Percentiles rank a stretch among this genome's conserved stretches.
phyloP scores from a whole-genome alignment of 441 rosid species.

The Arabidopsis lyrata region DNA sequence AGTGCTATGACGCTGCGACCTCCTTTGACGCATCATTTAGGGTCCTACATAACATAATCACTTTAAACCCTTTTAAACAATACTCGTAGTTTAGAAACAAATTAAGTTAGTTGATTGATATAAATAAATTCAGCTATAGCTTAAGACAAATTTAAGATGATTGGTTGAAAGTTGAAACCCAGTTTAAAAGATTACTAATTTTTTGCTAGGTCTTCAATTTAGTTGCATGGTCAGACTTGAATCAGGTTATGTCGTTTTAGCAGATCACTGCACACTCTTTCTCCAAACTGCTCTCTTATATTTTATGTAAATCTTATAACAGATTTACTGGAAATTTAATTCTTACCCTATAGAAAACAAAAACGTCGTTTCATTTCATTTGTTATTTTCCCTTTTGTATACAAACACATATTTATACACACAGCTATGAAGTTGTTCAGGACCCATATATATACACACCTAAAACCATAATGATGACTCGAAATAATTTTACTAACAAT shows the following conservation, averaged over 20 bases:
- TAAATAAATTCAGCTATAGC: not conserved
- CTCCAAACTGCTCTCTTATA: slow-evolving; percentile 31
- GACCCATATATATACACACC: slow-evolving; percentile 28
- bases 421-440: slow-evolving; percentile 31
- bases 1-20: not conserved
- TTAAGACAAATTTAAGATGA: not conserved
- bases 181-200: not conserved
- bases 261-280: slow-evolving; percentile 28
- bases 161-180: slow-evolving; percentile 2
- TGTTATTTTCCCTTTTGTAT: slow-evolving; percentile 39
- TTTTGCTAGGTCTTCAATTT: not conserved
- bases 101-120: not conserved
- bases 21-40: not conserved
- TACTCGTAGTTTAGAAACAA: not conserved
- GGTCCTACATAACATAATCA: slow-evolving; percentile 5
- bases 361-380: slow-evolving; percentile 34
- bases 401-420: slow-evolving; percentile 35
- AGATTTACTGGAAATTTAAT: not conserved
- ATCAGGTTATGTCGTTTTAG: slow-evolving; percentile 34
- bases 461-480: slow-evolving; percentile 4
- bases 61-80: not conserved
- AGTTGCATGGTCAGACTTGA: slow-evolving; percentile 28
- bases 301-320: slow-evolving; percentile 11
- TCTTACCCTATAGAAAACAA: slow-evolving; percentile 28
- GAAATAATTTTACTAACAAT: slow-evolving; percentile 1